A percentile compares a stretch with the other conserved stretches of the same genome.
Conservation (phyloP, 1,284 basidiomycete genomes). For the Ceratobasidium sp. region DNA sequence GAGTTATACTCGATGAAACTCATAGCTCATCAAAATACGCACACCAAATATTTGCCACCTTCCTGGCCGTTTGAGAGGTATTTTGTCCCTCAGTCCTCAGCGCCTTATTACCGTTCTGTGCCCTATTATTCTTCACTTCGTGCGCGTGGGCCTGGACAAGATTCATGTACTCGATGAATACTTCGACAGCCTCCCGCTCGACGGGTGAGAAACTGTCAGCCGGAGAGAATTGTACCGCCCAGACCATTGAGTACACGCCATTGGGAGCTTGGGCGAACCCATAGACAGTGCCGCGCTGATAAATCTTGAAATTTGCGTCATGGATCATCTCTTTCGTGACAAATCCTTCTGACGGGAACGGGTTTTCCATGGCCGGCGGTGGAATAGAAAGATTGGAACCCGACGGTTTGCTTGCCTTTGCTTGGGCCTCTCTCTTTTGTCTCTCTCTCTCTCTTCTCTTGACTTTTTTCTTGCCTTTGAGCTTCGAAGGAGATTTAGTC, state of each 20-base stretch:
- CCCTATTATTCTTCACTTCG: constrained; percentile 7
- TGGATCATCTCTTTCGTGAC: not conserved
- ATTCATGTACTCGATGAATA: not conserved
- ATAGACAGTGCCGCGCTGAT: not conserved
- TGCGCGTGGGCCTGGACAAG: not conserved
- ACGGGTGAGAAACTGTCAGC: not conserved
- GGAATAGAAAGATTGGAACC: not conserved
- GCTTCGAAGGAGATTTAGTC: too few species aligned
- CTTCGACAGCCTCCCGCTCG: constrained; percentile 17
- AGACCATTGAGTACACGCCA: constrained; percentile 5
- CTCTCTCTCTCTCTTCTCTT: too few species aligned
- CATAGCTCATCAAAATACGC: too few species aligned
- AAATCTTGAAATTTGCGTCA: not conserved
- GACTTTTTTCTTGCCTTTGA: too few species aligned
- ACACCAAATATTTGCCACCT: too few species aligned
- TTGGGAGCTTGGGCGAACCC: not conserved
- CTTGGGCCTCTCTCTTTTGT: too few species aligned
- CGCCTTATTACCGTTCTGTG: not conserved
- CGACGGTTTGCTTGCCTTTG: too few species aligned
- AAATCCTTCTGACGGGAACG: constrained; percentile 3
- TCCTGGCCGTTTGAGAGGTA: too few species aligned
- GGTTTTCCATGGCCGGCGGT: not conserved
- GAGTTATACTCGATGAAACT: too few species aligned
- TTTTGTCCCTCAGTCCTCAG: too few species aligned
- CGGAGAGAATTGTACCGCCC: constrained; percentile 4